phyloP scores from a whole-genome alignment of 2,329 filamentous ascomycete species.

The Neofusicoccum umdonicola region DNA sequence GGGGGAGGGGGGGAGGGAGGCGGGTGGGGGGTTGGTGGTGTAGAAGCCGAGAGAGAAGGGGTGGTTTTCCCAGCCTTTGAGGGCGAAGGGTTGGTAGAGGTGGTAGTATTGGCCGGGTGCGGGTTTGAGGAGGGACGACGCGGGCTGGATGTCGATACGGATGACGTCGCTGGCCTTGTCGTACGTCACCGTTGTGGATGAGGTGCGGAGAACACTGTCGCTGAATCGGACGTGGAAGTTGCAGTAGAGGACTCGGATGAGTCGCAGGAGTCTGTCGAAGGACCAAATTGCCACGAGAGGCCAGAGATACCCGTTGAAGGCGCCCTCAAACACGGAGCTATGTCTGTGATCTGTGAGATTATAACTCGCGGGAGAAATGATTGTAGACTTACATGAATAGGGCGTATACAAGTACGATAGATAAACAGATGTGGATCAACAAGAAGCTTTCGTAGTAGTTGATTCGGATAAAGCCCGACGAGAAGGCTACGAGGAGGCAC shows the following conservation, averaged over 20 bases:
- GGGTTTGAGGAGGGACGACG: slow-evolving; percentile 33
- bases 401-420: slow-evolving; percentile 45
- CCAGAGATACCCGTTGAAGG: slow-evolving; percentile 53
- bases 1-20: too few relatives aligned
- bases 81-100: slow-evolving; percentile 46
- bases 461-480: slow-evolving; percentile 52
- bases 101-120: slow-evolving; percentile 52
- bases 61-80: slow-evolving; percentile 51
- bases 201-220: slow-evolving; percentile 26
- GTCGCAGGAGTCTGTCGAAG: slow-evolving; percentile 48
- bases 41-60: slow-evolving; percentile 48
- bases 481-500: slow-evolving; percentile 47
- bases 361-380: not conserved
- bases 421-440: slow-evolving; percentile 43
- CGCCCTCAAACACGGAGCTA: slow-evolving; percentile 52
- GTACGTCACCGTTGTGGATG: slow-evolving; percentile 43
- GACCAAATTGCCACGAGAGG: slow-evolving; percentile 51
- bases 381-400: slow-evolving; percentile 50
- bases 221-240: slow-evolving; percentile 38
- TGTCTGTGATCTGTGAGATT: slow-evolving; percentile 38
- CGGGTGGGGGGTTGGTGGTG: slow-evolving; percentile 17
- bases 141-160: slow-evolving; percentile 44
- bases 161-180: slow-evolving; percentile 46
- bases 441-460: slow-evolving; percentile 47
- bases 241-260: slow-evolving; percentile 45